Evolutionary conservation across 371 early-diverging fungal genomes (phyloP), one percentile per base, ranked within the genome.

Genomic region (Mycotypha africana): DNA sequence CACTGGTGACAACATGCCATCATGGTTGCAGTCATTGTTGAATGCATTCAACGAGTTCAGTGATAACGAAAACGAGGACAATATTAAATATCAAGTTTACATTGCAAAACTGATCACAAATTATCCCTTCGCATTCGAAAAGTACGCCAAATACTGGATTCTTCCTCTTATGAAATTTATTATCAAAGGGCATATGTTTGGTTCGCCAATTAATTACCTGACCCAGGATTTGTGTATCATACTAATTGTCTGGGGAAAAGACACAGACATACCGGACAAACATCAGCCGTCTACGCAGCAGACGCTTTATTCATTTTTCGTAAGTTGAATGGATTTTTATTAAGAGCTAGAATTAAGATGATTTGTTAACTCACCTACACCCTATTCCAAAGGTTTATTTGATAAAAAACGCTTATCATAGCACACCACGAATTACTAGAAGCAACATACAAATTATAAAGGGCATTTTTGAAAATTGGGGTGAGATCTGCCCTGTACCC

Each of bases 151-250:
- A 1, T 51, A 58, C 14, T 89, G 84, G 84, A 72, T 86, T 32
- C 51, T 72, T 1, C 74, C 78, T 2, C 17, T 89, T 14, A 81
- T 81, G 59, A 40, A 52, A 21, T 58, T 89, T 22, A 71, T 72
- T 0, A 58, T 60, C 15, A 69, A 70, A 34, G 82, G 77, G 0
- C 53, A 65, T 10, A 34, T 55, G 23, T 85, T 69, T 58, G 84
- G 83, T n/a, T 60, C 62, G n/a, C 72, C 84, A 3, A 69, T 86
- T 57, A 86, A 83, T 40, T 85, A 83, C 44, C 76, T 81, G 53
- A 74, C 84, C 16, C 84, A 83, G 54, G 82, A 82, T 51, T 24
- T 84, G 2, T 76, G 79, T 35, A 58, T 78, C 0, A 39, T 82
- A 1, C 43, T 85, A 24, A 60, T 81, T 20, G 60, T 68, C 5